phyloP scores from a whole-genome alignment of 2,329 filamentous ascomycete species.

The Aspergillus sp. region DNA sequence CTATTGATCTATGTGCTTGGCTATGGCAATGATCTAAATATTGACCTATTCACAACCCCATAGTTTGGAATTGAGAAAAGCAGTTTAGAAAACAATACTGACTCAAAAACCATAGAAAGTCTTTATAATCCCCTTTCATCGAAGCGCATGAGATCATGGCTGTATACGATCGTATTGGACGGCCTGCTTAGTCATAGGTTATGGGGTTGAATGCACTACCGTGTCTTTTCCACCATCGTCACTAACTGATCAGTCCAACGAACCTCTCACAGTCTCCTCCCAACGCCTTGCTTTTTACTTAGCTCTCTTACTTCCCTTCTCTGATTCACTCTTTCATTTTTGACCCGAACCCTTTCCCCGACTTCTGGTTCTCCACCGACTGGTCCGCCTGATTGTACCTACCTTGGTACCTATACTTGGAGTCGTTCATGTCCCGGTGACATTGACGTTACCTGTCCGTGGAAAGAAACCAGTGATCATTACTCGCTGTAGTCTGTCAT shows the following conservation, averaged over 20 bases:
- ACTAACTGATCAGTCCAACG: slow-evolving; percentile 1
- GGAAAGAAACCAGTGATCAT: slow-evolving; percentile 3
- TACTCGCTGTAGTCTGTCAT: slow-evolving; percentile 20
- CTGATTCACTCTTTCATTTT: slow-evolving; percentile 1
- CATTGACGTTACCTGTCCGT: slow-evolving; percentile 11
- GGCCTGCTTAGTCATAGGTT: neutral
- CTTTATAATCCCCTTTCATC: too few relatives aligned
- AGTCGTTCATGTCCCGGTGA: slow-evolving; percentile 47
- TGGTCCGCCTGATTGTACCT: slow-evolving; percentile 2
- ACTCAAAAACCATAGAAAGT: too few relatives aligned
- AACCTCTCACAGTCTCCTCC: neutral
- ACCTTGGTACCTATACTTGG: slow-evolving; percentile 34
- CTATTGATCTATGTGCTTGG: too few relatives aligned
- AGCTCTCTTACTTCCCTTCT: slow-evolving; percentile 4
- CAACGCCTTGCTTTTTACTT: slow-evolving; percentile 8
- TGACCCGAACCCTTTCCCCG: neutral
- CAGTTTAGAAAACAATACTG: too few relatives aligned
- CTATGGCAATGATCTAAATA: too few relatives aligned
- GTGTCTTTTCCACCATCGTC: slow-evolving; percentile 3
- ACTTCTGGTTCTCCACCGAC: neutral
- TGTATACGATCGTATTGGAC: too few relatives aligned
- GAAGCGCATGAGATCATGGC: too few relatives aligned
- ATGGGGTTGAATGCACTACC: neutral
- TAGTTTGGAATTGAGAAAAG: too few relatives aligned
- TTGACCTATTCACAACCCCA: too few relatives aligned